A percentile compares a stretch with the other conserved stretches of the same genome.
Evolutionary conservation across 2,329 filamentous ascomycete genomes (phyloP).

Genomic region (Talaromyces amestolkiae): DNA sequence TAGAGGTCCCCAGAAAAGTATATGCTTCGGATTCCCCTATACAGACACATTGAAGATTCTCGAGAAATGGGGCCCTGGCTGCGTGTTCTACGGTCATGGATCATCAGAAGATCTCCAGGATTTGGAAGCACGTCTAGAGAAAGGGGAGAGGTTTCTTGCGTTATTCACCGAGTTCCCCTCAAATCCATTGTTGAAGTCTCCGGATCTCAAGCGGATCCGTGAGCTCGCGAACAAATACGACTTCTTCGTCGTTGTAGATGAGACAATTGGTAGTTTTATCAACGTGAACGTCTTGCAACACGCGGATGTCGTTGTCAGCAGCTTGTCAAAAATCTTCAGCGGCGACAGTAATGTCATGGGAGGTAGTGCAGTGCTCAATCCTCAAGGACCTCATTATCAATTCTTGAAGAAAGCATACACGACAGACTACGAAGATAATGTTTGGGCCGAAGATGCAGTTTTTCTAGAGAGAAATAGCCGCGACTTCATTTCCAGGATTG

Average conservation of each 20-base stretch:
- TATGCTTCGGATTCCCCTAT: slow-evolving; percentile 96
- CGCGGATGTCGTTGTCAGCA: slow-evolving; percentile 90
- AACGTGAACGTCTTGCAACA: slow-evolving; percentile 90
- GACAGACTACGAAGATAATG: slow-evolving; percentile 76
- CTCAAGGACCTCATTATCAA: slow-evolving; percentile 67
- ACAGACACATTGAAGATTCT: slow-evolving; percentile 94
- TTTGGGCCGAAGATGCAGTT: slow-evolving; percentile 90
- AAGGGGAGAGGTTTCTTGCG: slow-evolving; percentile 73
- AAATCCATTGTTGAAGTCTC: slow-evolving; percentile 83
- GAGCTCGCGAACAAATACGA: slow-evolving; percentile 75
- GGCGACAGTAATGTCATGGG: slow-evolving; percentile 99
- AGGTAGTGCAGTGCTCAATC: slow-evolving; percentile 67
- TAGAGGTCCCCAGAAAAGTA: slow-evolving; percentile 61
- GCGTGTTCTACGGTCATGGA: slow-evolving; percentile 80
- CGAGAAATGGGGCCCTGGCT: slow-evolving; percentile 89
- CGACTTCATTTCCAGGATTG: slow-evolving; percentile 79
- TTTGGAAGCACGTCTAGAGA: slow-evolving; percentile 67
- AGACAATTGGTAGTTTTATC: slow-evolving; percentile 94
- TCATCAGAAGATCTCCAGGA: slow-evolving; percentile 77
- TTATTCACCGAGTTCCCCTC: slow-evolving; percentile 95
- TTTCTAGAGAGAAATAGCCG: slow-evolving; percentile 96
- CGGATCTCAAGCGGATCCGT: slow-evolving; percentile 79
- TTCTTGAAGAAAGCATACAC: slow-evolving; percentile 65
- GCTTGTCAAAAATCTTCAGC: slow-evolving; percentile 94
- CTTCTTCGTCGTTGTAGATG: slow-evolving; percentile 89